Evolutionary conservation across 2,329 filamentous ascomycete genomes (phyloP).

Genomic region (Magnaporthales sp.): DNA sequence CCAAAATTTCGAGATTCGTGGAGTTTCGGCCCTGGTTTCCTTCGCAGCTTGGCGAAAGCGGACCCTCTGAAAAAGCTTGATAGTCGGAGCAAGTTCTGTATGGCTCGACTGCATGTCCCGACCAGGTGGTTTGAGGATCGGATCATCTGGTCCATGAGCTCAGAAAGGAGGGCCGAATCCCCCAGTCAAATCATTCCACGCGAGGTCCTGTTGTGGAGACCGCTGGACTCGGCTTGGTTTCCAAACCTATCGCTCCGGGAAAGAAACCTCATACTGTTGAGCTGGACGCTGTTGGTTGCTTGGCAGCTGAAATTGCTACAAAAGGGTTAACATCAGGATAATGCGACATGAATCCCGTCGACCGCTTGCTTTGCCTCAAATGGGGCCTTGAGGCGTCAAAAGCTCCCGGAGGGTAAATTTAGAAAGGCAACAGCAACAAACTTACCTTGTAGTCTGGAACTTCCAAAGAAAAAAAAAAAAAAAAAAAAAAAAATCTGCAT

Average conservation of each 20-base stretch:
- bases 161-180: not conserved
- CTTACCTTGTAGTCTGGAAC: not conserved
- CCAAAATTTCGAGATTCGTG: not conserved
- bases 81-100: not conserved
- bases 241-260: no score
- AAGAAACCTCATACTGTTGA: no score
- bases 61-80: not conserved
- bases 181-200: not conserved
- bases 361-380: not conserved
- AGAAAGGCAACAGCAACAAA: no score
- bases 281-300: not conserved
- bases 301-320: not conserved
- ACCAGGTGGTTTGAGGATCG: not conserved
- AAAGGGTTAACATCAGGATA: not conserved
- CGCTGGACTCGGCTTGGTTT: no score
- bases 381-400: no score
- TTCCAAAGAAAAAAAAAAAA: not conserved
- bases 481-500: not conserved
- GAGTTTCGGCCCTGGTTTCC: not conserved
- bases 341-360: not conserved
- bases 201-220: not conserved
- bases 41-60: not conserved
- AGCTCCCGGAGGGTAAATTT: no score
- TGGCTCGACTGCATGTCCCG: not conserved
- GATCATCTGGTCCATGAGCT: not conserved